Base-by-base conservation (phyloP, 108 stramenopile species). In the Conticribra guillardii region DNA sequence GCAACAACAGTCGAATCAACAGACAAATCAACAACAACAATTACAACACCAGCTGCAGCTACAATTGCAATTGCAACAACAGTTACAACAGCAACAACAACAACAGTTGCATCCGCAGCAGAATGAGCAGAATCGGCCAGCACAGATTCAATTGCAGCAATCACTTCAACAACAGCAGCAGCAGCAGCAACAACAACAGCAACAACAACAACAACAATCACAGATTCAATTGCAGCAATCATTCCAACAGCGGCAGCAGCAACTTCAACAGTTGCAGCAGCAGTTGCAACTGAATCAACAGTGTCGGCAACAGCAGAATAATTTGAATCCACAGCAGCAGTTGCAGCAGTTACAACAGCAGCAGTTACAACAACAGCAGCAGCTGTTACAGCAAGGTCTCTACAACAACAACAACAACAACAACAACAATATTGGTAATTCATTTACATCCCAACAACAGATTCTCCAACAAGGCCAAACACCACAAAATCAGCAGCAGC, bases 271-370 rank as follows among this genome's bases (percentile, higher is more conserved):
- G 49, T 23, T 29, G 28, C 48, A 51, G 28, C 30, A 51, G 49
- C 32, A 50, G 44, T 22, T 27, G 16, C 49, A 15, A 21, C 31
- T 21, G 2, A 22, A 29, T 1, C 50, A 53, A 21, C 52, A 53
- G 21, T 22, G 18, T 1, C 64, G 51, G 4, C 51, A 65, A 8
- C 64, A 66, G 27, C 50, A 53, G 26, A 41, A 41, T 41, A 41
- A 41, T 22, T 57, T 53, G 52, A 21, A 53, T 8, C 52, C 52
- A 14, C 52, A 53, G 24, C 23, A 21, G 8, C 52, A 53, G 52
- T 24, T 24, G 24, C 52, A 14, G 52, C 52, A 53, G 14, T 7
- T 7, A 4, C 52, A 53, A 53, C 60, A 46, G 44, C 60, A 62
- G 60, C 44, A 44, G 19, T 17, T 46, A 18, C 34, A 21, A 8